Evolutionary conservation across 2,329 filamentous ascomycete genomes (phyloP).

Genomic region (Mycogone perniciosa): DNA sequence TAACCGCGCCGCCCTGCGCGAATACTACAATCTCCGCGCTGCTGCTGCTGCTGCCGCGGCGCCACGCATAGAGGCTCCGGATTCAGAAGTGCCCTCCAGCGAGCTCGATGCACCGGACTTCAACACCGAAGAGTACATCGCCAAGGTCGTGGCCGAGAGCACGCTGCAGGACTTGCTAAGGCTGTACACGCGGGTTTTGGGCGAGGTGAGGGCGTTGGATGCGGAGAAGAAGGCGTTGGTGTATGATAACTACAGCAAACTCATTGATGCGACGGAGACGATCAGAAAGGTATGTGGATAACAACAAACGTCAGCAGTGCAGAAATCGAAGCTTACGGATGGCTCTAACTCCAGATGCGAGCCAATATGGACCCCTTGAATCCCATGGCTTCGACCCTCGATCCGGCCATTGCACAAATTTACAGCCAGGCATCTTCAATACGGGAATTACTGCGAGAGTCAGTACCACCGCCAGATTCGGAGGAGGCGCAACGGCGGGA

Average conservation of each 20-base stretch:
- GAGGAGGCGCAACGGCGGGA: conserved; percentile 30
- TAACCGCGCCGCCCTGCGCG: conserved; percentile 81
- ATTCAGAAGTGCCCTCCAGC: conserved; percentile 54
- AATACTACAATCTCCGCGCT: conserved; percentile 79
- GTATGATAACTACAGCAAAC: conserved; percentile 96
- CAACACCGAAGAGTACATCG: conserved; percentile 63
- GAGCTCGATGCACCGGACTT: conserved; percentile 73
- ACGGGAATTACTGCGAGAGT: conserved; percentile 43
- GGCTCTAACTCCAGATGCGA: conserved; percentile 52
- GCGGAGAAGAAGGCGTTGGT: conserved; percentile 95
- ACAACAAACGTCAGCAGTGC: neutral
- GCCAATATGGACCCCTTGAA: conserved; percentile 74
- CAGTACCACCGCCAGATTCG: conserved; percentile 41
- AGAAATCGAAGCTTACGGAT: neutral
- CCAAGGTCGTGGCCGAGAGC: conserved; percentile 52
- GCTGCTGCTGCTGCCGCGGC: conserved; percentile 28
- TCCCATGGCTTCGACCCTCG: conserved; percentile 65
- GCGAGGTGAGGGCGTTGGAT: conserved; percentile 83
- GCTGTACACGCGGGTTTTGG: conserved; percentile 64
- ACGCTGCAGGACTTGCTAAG: conserved; percentile 62
- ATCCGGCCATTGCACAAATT: conserved; percentile 68
- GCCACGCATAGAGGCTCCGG: conserved; percentile 37
- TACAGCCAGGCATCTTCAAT: conserved; percentile 56
- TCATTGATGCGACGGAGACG: conserved; percentile 94
- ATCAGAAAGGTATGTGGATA: conserved; percentile 60